Conservation (phyloP, 2,329 filamentous ascomycete genomes). For the Penicillium sp. region DNA sequence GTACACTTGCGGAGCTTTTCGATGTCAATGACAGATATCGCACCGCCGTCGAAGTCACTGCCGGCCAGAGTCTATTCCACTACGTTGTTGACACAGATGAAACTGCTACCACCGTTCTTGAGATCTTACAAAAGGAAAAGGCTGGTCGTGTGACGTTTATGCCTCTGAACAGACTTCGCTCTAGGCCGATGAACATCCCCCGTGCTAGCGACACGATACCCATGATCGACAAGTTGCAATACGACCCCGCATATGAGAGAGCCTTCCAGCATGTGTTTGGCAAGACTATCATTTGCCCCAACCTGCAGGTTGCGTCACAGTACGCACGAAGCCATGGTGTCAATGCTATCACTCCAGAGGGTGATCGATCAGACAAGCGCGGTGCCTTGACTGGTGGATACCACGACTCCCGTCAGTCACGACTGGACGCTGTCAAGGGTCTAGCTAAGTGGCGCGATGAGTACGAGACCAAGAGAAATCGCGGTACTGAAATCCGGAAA, state of each 20-base stretch:
- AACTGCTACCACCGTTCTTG: constrained; percentile 77
- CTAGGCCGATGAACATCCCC: constrained; percentile 71
- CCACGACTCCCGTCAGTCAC: constrained; percentile 80
- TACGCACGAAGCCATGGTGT: constrained; percentile 90
- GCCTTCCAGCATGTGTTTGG: constrained; percentile 96
- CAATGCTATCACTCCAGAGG: constrained; percentile 89
- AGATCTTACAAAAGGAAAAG: constrained; percentile 72
- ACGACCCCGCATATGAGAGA: constrained; percentile 70
- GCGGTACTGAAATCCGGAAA: constrained; percentile 63
- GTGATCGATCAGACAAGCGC: constrained; percentile 91
- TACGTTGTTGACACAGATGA: constrained; percentile 91
- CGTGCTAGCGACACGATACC: constrained; percentile 84
- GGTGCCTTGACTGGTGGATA: constrained; percentile 95
- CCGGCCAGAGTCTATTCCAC: constrained; percentile 89
- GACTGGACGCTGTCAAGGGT: constrained; percentile 77
- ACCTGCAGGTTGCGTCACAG: constrained; percentile 79
- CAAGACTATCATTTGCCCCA: constrained; percentile 90
- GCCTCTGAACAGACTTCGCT: constrained; percentile 78
- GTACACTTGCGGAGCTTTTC: constrained; percentile 89
- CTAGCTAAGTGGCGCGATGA: constrained; percentile 73
- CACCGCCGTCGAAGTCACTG: constrained; percentile 87
- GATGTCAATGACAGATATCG: constrained; percentile 81
- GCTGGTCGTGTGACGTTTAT: constrained; percentile 92
- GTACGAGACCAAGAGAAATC: constrained; percentile 64
- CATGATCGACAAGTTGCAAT: constrained; percentile 79